phyloP scores from a whole-genome alignment of 257 asterid genomes.

The Penstemon eatonii region DNA sequence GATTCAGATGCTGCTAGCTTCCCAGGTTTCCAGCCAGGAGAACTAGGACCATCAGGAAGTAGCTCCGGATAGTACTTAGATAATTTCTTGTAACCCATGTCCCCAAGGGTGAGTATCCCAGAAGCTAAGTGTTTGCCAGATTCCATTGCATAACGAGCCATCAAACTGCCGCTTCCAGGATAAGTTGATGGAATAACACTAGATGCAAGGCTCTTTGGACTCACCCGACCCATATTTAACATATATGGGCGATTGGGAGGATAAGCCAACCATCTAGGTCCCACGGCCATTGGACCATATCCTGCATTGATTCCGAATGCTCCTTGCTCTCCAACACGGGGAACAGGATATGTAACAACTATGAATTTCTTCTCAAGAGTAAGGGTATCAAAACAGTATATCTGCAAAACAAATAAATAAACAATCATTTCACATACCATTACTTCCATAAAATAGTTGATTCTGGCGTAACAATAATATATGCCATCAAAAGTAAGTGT shows the following conservation, averaged over 20 bases:
- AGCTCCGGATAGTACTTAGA: constrained; percentile 61
- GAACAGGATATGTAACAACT: constrained; percentile 67
- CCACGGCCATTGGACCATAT: constrained; percentile 77
- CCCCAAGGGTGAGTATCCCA: constrained; percentile 63
- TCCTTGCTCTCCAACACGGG: constrained; percentile 65
- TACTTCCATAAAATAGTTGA: constrained; percentile 4
- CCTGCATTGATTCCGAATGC: constrained; percentile 55
- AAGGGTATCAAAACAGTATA: constrained; percentile 59
- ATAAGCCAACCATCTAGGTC: constrained; percentile 80
- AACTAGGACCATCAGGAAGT: constrained; percentile 58
- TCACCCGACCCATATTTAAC: constrained; percentile 53
- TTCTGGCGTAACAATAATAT: neutral
- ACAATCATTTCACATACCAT: constrained; percentile 18
- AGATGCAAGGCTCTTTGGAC: constrained; percentile 58
- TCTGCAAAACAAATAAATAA: constrained; percentile 42
- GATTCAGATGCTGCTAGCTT: constrained; percentile 56
- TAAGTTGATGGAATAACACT: constrained; percentile 60
- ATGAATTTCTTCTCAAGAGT: constrained; percentile 70
- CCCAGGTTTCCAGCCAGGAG: constrained; percentile 64
- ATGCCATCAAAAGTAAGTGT: constrained; percentile 10
- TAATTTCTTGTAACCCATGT: constrained; percentile 68
- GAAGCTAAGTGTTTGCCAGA: constrained; percentile 64
- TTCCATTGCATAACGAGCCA: constrained; percentile 75
- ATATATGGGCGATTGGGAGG: constrained; percentile 63
- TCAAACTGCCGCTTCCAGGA: constrained; percentile 57